phyloP scores from a whole-genome alignment of 306 rosid species.

The Alnus glutinosa region DNA sequence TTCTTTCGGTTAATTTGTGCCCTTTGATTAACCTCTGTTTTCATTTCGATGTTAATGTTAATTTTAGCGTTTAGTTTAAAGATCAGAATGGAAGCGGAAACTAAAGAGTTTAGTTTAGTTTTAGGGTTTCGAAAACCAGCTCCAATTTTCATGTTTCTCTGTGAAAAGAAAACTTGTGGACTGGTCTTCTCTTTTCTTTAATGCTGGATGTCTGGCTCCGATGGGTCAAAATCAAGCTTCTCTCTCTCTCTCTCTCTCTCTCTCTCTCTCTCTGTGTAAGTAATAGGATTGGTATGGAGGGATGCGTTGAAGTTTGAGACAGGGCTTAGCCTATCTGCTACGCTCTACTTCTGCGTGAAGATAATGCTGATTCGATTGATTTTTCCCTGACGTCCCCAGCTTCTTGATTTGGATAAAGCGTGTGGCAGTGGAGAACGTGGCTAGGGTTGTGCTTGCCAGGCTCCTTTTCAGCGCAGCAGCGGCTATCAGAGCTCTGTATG shows the following conservation, averaged over 20 bases:
- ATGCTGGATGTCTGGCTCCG: neutral
- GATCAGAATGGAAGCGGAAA: neutral
- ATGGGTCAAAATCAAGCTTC: conserved; percentile 6
- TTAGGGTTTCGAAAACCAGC: neutral
- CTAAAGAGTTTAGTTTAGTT: neutral
- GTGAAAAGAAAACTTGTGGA: neutral
- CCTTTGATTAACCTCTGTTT: conserved; percentile 5
- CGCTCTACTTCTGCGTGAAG: conserved; percentile 27
- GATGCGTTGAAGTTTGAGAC: conserved; percentile 45
- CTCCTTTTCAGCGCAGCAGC: conserved; percentile 28
- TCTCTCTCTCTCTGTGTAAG: too few species aligned
- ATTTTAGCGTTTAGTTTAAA: conserved; percentile 2
- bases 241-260: too few species aligned
- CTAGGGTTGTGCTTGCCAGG: conserved; percentile 38
- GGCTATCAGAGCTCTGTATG: neutral
- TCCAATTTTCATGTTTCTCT: too few species aligned
- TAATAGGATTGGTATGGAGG: too few species aligned
- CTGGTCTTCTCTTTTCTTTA: neutral
- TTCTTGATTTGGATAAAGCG: conserved; percentile 49
- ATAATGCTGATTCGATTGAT: conserved; percentile 24
- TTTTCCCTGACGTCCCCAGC: neutral
- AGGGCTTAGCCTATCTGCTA: conserved; percentile 7
- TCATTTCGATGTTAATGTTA: conserved; percentile 14
- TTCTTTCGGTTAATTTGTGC: neutral
- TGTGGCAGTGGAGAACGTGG: conserved; percentile 55